phyloP scores from a whole-genome alignment of 805 yeast genomes.

The Nakazawaea peltata region DNA sequence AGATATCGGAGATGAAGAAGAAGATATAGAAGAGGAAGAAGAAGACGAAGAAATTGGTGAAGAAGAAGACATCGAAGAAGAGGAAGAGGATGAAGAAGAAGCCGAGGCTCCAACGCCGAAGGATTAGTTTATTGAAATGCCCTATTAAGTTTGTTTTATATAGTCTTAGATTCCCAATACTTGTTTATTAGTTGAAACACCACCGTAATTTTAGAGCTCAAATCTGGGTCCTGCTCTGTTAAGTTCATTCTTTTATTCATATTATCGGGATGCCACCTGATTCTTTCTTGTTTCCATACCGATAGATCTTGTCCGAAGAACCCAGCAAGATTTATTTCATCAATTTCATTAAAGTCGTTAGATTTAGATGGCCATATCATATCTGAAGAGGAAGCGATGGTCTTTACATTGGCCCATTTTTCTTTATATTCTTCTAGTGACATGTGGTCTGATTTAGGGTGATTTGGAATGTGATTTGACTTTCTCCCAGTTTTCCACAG shows the following conservation, averaged over 20 bases:
- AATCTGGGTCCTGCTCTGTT: conserved; percentile 3
- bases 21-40: conserved; percentile 22
- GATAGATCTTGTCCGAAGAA: conserved; percentile 14
- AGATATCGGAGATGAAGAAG: conserved; percentile 30
- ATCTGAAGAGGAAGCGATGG: conserved; percentile 13
- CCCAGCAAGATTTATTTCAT: conserved; percentile 5
- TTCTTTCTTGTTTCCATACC: conserved; percentile 37
- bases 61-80: conserved; percentile 32
- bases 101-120: conserved; percentile 19
- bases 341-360: conserved; percentile 24
- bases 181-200: conserved; percentile 35
- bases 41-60: conserved; percentile 40
- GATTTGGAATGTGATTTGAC: no score
- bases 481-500: no score
- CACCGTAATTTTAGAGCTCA: conserved; percentile 24
- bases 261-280: conserved; percentile 69
- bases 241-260: conserved; percentile 29
- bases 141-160: background rate
- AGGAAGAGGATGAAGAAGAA: conserved; percentile 28
- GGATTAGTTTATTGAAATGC: conserved; percentile 3
- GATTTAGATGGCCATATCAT: conserved; percentile 23
- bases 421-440: conserved; percentile 17
- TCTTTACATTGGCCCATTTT: conserved; percentile 18
- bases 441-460: no score
- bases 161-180: conserved; percentile 22